Percentiles rank a stretch among this genome's conserved stretches.
These are phyloP conservation scores for Leccinellum rugosiceps DNA, from an alignment of 768 basidiomycete species.

Conservation along the genomic window DNA sequence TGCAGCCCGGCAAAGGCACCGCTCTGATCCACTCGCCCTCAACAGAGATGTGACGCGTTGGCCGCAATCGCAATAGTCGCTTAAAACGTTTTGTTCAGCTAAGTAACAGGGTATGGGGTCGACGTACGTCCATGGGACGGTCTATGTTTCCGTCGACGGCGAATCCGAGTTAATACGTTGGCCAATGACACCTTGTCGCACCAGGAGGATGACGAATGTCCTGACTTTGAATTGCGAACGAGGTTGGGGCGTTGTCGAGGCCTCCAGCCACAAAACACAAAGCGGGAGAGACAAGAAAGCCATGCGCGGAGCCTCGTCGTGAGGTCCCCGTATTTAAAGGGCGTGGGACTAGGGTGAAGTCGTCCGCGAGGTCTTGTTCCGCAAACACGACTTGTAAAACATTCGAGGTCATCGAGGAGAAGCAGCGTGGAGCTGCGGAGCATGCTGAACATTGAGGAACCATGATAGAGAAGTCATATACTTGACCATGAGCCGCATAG, in stretches of 20 bases:
- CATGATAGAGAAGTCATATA: conserved; percentile 13
- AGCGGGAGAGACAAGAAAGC: conserved; percentile 23
- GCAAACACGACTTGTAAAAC: conserved; percentile 16
- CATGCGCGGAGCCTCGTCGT: conserved; percentile 15
- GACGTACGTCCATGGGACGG: conserved; percentile 9
- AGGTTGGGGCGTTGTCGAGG: conserved; percentile 27
- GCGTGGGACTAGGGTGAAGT: conserved; percentile 16
- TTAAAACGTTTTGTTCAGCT: conserved; percentile 20
- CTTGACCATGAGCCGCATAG: background rate
- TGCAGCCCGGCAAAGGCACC: conserved; percentile 14
- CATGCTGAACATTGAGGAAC: conserved; percentile 7
- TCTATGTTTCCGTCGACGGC: conserved; percentile 19
- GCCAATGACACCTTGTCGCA: conserved; percentile 12
- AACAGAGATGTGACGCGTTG: conserved; percentile 5
- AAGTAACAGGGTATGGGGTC: conserved; percentile 11
- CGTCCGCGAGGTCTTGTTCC: conserved; percentile 18
- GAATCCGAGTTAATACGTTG: conserved; percentile 7
- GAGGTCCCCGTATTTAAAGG: conserved; percentile 27
- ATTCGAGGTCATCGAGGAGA: conserved; percentile 20
- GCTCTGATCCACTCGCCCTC: conserved; percentile 15
- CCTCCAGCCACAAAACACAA: conserved; percentile 20
- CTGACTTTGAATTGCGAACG: conserved; percentile 29
- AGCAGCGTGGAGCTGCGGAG: conserved; percentile 23
- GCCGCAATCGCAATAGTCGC: conserved; percentile 11
- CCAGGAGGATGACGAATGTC: conserved; percentile 17